Percentiles rank a stretch among this genome's conserved stretches.
These are phyloP conservation scores for Phytophthora niederhauseri DNA, from an alignment of 352 stramenopile species.

Conservation along the genomic window DNA sequence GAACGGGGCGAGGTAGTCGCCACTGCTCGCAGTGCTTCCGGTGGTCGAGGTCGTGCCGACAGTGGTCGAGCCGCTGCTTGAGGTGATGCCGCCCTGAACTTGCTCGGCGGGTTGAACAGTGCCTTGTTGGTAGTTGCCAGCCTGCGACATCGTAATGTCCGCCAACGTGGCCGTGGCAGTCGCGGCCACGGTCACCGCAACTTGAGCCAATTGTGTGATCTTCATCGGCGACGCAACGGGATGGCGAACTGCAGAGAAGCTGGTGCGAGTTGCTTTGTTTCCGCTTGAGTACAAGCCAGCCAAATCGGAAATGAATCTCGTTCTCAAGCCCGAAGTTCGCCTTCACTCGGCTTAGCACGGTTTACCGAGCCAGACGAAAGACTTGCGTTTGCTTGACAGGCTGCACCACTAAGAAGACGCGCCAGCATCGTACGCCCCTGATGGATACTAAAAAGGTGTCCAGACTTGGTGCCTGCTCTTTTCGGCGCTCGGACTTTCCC, in stretches of 20 bases:
- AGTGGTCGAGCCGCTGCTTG: constrained; percentile 12
- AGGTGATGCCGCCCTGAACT: constrained; percentile 5
- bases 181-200: constrained; percentile 10
- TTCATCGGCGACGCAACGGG: constrained; percentile 29
- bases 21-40: constrained; percentile 6
- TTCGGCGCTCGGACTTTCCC: constrained; percentile 17
- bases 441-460: constrained; percentile 28
- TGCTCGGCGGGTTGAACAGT: constrained; percentile 25
- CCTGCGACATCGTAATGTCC: constrained; percentile 31
- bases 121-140: constrained; percentile 26
- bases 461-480: constrained; percentile 24
- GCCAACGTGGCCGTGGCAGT: constrained; percentile 6
- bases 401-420: constrained; percentile 30
- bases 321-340: constrained; percentile 12
- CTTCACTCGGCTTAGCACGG: not conserved
- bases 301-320: constrained; percentile 38
- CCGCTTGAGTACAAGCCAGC: constrained; percentile 22
- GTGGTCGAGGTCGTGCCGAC: constrained; percentile 15
- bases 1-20: constrained; percentile 49
- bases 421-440: constrained; percentile 15
- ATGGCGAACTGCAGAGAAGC: constrained; percentile 9
- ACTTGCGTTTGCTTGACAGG: constrained; percentile 12
- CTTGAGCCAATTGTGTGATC: constrained; percentile 36
- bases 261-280: not conserved
- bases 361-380: constrained; percentile 2